phyloP scores from a whole-genome alignment of 768 basidiomycete genomes.

The Lentinula sp. region DNA sequence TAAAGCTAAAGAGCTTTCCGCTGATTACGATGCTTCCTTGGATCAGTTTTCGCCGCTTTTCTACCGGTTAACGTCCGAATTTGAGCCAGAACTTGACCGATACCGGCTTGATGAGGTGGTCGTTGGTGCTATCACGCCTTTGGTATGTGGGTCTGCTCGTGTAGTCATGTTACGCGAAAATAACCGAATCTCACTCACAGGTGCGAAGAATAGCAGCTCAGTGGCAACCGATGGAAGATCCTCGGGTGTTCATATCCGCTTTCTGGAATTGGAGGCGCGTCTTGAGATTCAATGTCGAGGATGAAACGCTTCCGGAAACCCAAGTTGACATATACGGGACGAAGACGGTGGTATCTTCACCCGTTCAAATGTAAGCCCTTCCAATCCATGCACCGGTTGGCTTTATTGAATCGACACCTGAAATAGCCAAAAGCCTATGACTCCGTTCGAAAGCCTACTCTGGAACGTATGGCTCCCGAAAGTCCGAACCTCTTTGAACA shows the following conservation, averaged over 20 bases:
- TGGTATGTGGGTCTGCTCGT: conserved; percentile 25
- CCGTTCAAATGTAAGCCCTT: conserved; percentile 31
- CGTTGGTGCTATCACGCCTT: conserved; percentile 85
- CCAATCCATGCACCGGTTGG: not conserved
- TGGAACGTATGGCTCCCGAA: conserved; percentile 96
- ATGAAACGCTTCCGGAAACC: conserved; percentile 33
- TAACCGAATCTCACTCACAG: conserved; percentile 18
- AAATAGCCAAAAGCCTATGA: conserved; percentile 67
- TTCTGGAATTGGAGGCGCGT: conserved; percentile 69
- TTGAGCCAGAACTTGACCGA: conserved; percentile 64
- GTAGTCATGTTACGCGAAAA: not conserved
- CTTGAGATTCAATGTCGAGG: conserved; percentile 49
- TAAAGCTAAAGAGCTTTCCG: conserved; percentile 58
- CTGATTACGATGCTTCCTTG: conserved; percentile 65
- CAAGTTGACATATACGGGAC: conserved; percentile 58
- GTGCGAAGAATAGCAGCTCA: conserved; percentile 64
- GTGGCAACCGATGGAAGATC: conserved; percentile 86
- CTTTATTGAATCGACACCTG: conserved; percentile 1
- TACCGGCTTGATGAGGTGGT: conserved; percentile 88
- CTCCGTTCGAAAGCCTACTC: conserved; percentile 88
- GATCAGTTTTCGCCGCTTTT: conserved; percentile 71
- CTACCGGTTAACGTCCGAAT: conserved; percentile 65
- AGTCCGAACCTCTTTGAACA: conserved; percentile 91
- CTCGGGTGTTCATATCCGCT: conserved; percentile 53
- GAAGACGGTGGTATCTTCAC: conserved; percentile 22